Percentiles rank a stretch among this genome's conserved stretches.
Evolutionary conservation across 495 filamentous ascomycete species (phyloP).

Genomic region (Cetradonia linearis): DNA sequence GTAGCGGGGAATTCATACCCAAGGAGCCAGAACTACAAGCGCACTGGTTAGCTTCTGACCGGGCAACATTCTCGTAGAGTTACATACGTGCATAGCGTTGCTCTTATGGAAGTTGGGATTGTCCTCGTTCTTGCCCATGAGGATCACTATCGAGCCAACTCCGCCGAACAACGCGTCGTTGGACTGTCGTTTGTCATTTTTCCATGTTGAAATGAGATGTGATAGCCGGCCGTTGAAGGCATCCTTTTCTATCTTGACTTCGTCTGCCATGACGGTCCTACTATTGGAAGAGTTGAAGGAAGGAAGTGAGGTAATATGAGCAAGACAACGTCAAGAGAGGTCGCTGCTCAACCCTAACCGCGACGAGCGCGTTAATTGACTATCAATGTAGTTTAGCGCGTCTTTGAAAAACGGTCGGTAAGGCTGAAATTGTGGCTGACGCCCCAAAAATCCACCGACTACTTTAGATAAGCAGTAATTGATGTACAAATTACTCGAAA

Average conservation of each 20-base stretch:
- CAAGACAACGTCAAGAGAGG: conserved; percentile 6
- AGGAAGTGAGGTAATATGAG: neutral
- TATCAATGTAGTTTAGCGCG: conserved; percentile 14
- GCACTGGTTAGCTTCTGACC: conserved; percentile 21
- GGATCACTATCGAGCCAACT: conserved; percentile 70
- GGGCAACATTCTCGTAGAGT: neutral
- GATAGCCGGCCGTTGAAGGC: conserved; percentile 86
- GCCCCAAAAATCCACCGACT: neutral
- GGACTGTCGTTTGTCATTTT: conserved; percentile 71
- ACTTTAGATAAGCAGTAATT: too few relatives aligned
- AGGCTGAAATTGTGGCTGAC: neutral
- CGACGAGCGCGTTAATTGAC: conserved; percentile 24
- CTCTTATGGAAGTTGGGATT: conserved; percentile 77
- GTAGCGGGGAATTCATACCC: conserved; percentile 98
- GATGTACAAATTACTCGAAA: neutral
- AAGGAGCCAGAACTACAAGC: conserved; percentile 81
- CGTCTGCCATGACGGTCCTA: conserved; percentile 41
- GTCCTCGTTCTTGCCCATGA: conserved; percentile 92
- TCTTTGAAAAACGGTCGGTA: neutral
- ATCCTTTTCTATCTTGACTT: conserved; percentile 84
- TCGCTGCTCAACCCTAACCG: neutral
- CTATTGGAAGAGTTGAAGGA: neutral
- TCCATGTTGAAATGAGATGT: conserved; percentile 82
- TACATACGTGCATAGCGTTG: conserved; percentile 83
- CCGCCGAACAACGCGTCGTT: conserved; percentile 68